These are phyloP conservation scores for Shiraia bambusicola DNA, from an alignment of 2,329 filamentous ascomycete species.

Conservation along the genomic window DNA sequence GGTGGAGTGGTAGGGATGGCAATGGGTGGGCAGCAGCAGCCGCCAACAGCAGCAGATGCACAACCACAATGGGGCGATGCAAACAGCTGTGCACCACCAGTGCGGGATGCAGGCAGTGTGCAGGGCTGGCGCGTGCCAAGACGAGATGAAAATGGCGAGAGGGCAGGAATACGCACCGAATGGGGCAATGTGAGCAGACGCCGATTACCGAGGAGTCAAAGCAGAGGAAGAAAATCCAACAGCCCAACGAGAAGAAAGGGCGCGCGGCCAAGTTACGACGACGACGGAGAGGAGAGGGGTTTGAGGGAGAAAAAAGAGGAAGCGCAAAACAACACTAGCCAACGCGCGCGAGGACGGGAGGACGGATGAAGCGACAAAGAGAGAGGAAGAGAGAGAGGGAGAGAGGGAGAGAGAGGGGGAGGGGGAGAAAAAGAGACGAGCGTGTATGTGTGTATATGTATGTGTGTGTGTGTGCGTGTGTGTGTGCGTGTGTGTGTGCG, in stretches of 20 bases:
- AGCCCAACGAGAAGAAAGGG: slow-evolving; percentile 39
- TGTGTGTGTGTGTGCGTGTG: too few relatives aligned
- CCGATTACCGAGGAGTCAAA: slow-evolving; percentile 2
- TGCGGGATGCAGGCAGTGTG: slow-evolving; percentile 4
- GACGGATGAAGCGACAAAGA: slow-evolving; percentile 13
- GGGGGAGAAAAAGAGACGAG: too few relatives aligned
- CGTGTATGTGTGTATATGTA: too few relatives aligned
- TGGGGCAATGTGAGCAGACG: slow-evolving; percentile 24
- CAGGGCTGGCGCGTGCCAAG: slow-evolving; percentile 21
- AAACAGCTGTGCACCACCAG: slow-evolving; percentile 8
- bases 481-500: background rate
- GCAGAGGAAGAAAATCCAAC: slow-evolving; percentile 29
- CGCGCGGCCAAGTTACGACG: too few relatives aligned
- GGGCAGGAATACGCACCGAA: slow-evolving; percentile 20
- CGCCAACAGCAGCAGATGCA: slow-evolving; percentile 3
- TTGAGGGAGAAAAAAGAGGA: slow-evolving; percentile 9
- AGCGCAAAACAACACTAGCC: background rate
- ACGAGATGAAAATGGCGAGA: slow-evolving; percentile 29
- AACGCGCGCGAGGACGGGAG: slow-evolving; percentile 10
- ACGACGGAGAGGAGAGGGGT: too few relatives aligned
- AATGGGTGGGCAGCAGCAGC: background rate
- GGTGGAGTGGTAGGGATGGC: background rate
- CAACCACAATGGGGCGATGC: slow-evolving; percentile 3
- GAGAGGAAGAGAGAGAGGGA: slow-evolving; percentile 14
- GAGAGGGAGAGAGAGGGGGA: slow-evolving; percentile 7